These are phyloP conservation scores for Paraphaeosphaeria minitans DNA, from an alignment of 2,329 filamentous ascomycete species.

Conservation along the genomic window DNA sequence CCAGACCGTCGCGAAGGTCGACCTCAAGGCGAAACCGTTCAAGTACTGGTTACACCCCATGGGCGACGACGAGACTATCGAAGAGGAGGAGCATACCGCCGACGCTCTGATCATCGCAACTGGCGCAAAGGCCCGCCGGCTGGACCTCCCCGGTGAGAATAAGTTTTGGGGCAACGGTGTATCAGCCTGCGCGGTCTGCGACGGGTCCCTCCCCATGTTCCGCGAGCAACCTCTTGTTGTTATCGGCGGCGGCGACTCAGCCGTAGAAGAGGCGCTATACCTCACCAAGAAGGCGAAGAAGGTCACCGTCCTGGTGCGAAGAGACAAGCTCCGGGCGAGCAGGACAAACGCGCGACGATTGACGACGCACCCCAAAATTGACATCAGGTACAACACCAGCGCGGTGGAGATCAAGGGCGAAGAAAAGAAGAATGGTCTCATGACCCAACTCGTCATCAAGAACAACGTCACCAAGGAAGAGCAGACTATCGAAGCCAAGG, in stretches of 20 bases:
- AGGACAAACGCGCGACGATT: slow-evolving; percentile 91
- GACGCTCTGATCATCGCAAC: slow-evolving; percentile 94
- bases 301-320: slow-evolving; percentile 90
- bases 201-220: slow-evolving; percentile 97
- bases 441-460: slow-evolving; percentile 86
- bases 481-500: slow-evolving; percentile 87
- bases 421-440: slow-evolving; percentile 73
- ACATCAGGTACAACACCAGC: slow-evolving; percentile 82
- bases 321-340: slow-evolving; percentile 83
- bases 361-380: slow-evolving; percentile 83
- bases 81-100: slow-evolving; percentile 77
- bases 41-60: slow-evolving; percentile 76
- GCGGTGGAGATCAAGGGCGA: slow-evolving; percentile 86
- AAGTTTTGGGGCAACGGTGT: slow-evolving; percentile 98
- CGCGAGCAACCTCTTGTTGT: slow-evolving; percentile 93
- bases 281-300: slow-evolving; percentile 96
- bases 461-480: slow-evolving; percentile 75
- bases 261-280: slow-evolving; percentile 96
- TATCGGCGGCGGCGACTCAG: slow-evolving; percentile 95
- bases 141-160: slow-evolving; percentile 85
- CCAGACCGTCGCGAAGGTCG: slow-evolving; percentile 88
- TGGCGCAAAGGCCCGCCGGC: slow-evolving; percentile 84
- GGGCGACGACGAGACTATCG: slow-evolving; percentile 77
- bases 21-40: slow-evolving; percentile 83
- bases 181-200: slow-evolving; percentile 95